Base-by-base conservation (phyloP, 495 filamentous ascomycete species). In the Paragyromitra xinjiangensis region DNA sequence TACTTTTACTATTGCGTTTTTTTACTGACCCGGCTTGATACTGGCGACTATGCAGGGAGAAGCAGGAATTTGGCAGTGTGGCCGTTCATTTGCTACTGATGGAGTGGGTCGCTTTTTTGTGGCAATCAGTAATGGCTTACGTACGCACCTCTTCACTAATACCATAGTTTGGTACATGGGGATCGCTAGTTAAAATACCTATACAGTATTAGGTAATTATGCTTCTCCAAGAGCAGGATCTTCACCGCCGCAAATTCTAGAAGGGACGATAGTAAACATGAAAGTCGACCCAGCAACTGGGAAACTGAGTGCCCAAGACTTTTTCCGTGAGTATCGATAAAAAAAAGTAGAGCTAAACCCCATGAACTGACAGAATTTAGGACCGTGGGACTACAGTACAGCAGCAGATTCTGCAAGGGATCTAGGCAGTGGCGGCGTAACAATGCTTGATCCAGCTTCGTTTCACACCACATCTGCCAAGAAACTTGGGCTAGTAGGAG, bases 51-150 rank as follows among this genome's bases (percentile, higher is more conserved):
- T 63, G 16, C 51, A 71, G 68, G 68, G 68, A 50, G 68, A 63
- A 56, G 68, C 68, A 9, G 68, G 68, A 14, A 71, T 71, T 6
- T 71, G 69, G 69, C 56, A 71, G 42, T 64, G 26, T 14, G 69
- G 56, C 12, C 56, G 69, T 1, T 19, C 56, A 26, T 71, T 71
- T 64, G 69, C 69, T 64, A 71, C 44, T 26, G 56, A 71, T 22
- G 11, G 69, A 16, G 69, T 0, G 2, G 29, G n/a, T 50, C 56
- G 56, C 24, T 63, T 71, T 37, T 71, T 71, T 26, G 58, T 64
- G 42, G 42, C 56, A 11, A 19, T 39, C n/a, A 71, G 69, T 16
- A 64, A 71, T 9, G 69, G 69, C 24, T 29, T 51, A 71, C 12
- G 69, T 71, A 64, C 37, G 42, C 14, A 48, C 22, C 14, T 19